Evolutionary conservation across 2,329 filamentous ascomycete genomes (phyloP).

Genomic region (Phyllosticta capitalensis): DNA sequence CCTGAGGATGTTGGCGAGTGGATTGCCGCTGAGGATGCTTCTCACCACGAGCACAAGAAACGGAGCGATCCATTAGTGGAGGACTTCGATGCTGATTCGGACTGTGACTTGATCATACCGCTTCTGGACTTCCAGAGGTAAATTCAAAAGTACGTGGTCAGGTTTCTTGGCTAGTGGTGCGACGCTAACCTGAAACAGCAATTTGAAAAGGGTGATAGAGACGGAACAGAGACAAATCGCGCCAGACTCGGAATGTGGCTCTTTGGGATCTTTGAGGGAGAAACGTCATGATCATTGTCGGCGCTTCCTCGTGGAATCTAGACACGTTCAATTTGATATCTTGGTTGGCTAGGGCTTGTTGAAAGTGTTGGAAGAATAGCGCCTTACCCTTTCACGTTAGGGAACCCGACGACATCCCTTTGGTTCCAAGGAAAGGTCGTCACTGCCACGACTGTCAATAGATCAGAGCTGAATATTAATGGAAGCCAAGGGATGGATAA

Average conservation of each 20-base stretch:
- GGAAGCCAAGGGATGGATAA: neutral
- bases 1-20: no score
- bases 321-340: neutral
- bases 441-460: neutral
- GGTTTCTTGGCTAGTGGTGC: neutral
- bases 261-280: no score
- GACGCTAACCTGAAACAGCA: neutral
- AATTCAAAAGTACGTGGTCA: neutral
- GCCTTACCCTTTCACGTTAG: neutral
- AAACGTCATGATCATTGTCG: no score
- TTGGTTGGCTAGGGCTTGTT: neutral
- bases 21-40: neutral
- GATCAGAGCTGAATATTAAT: neutral
- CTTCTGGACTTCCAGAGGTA: neutral
- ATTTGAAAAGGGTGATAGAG: neutral
- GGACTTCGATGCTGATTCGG: no score
- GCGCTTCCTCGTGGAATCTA: neutral
- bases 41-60: neutral
- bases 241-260: no score
- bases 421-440: neutral
- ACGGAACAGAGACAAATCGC: no score
- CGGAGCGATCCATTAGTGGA: no score
- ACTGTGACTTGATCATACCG: neutral
- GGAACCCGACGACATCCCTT: neutral
- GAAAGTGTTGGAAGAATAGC: neutral